phyloP scores from a whole-genome alignment of 495 filamentous ascomycete genomes.

The Tuber umbilicatum region DNA sequence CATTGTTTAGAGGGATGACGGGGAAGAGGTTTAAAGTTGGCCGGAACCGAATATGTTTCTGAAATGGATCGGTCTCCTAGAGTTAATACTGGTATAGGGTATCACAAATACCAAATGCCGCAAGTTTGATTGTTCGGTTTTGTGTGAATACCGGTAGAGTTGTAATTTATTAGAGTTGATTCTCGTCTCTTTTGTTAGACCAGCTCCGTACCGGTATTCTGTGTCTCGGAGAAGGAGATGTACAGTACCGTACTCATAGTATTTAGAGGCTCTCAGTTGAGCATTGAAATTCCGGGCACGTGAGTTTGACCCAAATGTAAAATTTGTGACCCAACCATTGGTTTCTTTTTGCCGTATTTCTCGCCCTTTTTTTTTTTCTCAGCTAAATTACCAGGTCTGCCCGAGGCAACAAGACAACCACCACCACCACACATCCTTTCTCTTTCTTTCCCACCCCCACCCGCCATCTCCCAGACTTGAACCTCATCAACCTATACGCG shows the following conservation, averaged over 20 bases:
- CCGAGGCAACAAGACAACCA: conserved; percentile 27
- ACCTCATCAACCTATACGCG: conserved; percentile 31
- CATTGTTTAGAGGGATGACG: conserved; percentile 20
- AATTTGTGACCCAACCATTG: neutral
- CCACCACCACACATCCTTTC: conserved; percentile 43
- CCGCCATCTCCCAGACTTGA: conserved; percentile 23
- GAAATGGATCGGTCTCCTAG: neutral
- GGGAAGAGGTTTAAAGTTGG: conserved; percentile 4
- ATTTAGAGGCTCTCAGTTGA: neutral
- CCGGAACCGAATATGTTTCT: conserved; percentile 11
- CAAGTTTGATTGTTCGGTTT: neutral
- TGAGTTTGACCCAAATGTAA: neutral
- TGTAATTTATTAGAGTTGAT: neutral
- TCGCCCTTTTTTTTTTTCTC: conserved; percentile 4
- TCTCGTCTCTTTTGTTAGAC: conserved; percentile 5
- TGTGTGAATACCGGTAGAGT: neutral
- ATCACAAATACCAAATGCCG: too few species aligned
- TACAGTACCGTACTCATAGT: too few species aligned
- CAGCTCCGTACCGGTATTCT: neutral
- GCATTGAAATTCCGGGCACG: neutral
- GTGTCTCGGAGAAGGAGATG: neutral
- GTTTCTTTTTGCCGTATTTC: neutral
- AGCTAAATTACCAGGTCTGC: neutral
- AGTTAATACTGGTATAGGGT: neutral
- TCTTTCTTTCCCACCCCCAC: conserved; percentile 13